Base-by-base conservation (phyloP, 148 eudicot genomes). In the Vaccinium myrtillus region DNA sequence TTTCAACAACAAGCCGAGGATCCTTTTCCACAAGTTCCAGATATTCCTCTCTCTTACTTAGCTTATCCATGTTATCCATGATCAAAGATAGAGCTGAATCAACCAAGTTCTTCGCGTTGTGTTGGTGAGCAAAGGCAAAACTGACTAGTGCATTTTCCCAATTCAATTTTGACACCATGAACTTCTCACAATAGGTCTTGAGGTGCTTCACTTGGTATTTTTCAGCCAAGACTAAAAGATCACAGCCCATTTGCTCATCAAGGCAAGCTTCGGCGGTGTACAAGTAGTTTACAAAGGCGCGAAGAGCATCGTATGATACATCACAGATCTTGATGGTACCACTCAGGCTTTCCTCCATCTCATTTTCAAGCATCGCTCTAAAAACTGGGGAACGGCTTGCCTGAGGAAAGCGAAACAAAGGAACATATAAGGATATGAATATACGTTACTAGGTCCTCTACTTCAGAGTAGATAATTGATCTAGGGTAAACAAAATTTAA, bases 331-430 rank as follows among this genome's bases (percentile, higher is more conserved):
- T 94, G 89, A 95, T 93, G 71, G 95, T 94, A 30, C 98, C 97
- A 82, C 95, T 95, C 23, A 91, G 89, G 86, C 95, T 93, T 86
- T 94, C 98, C 83, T 92, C 92, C 98, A 95, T 95, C 78, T 95
- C 93, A 67, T 71, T 93, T 88, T 95, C 98, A 18, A 95, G 93
- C 98, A 95, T 95, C 63, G 95, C 98, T 86, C 87, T 90, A 89
- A 95, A 95, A 32, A 95, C 98, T 23, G 98, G 98, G 13, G 98
- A 95, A 16, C 98, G 93, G 84, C 91, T 91, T 76, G 92, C 91
- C 98, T 95, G 90, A 39, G n/a, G 48, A 71, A 25, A 46, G 1
- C 23, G 11, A 55, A 39, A n/a, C 15, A 73, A 39, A 69, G 19
- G 58, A 50, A 56, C 16, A 3, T 10, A 76, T 32, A 5, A 1